These are phyloP conservation scores for Staphylotrichum longicolle DNA, from an alignment of 495 filamentous ascomycete genomes.

Conservation along the genomic window DNA sequence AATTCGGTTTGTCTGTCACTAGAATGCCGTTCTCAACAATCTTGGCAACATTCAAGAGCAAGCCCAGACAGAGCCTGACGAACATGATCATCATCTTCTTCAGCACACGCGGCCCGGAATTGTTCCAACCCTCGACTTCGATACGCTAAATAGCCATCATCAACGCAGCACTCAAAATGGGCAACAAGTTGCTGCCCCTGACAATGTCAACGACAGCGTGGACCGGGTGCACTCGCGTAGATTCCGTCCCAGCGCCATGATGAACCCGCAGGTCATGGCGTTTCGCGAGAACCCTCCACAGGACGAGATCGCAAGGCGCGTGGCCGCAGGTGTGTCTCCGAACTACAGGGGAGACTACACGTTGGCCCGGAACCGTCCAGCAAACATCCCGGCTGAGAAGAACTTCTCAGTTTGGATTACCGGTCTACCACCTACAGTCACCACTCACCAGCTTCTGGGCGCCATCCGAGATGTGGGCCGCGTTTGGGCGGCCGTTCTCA, in stretches of 20 bases:
- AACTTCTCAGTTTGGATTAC: conserved; percentile 41
- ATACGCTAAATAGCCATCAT: too few relatives aligned
- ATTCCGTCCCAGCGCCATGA: not conserved
- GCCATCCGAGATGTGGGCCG: conserved; percentile 34
- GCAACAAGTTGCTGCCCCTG: too few relatives aligned
- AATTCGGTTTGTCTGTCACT: too few relatives aligned
- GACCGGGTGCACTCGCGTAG: too few relatives aligned
- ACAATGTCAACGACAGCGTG: too few relatives aligned
- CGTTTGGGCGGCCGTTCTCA: conserved; percentile 36
- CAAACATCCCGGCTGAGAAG: conserved; percentile 27
- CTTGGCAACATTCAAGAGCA: too few relatives aligned
- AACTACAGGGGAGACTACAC: conserved; percentile 1
- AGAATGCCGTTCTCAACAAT: too few relatives aligned
- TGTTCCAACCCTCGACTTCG: too few relatives aligned
- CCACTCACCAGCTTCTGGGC: conserved; percentile 26
- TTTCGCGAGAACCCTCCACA: not conserved
- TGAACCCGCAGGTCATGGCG: not conserved
- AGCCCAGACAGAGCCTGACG: too few relatives aligned
- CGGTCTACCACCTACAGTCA: conserved; percentile 30
- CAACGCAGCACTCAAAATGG: too few relatives aligned
- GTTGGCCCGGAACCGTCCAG: conserved; percentile 27
- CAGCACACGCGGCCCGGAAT: too few relatives aligned
- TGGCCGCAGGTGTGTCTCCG: not conserved
- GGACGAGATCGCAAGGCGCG: not conserved
- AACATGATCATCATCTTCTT: too few relatives aligned